Evolutionary conservation across 306 rosid species (phyloP).

Genomic region (Prunus davidiana): DNA sequence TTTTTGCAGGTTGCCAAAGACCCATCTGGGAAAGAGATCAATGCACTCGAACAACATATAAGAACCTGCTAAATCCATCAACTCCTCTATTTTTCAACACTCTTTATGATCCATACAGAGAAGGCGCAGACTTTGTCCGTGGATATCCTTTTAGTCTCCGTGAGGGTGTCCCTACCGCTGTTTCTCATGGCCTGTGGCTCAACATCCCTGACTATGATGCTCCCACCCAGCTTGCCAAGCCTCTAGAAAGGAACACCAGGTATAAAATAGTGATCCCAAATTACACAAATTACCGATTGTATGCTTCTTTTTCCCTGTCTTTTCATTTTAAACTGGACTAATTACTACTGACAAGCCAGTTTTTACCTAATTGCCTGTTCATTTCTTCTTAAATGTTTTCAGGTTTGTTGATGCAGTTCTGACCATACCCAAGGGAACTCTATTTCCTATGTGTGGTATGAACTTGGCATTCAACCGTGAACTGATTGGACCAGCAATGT

Average conservation of each 20-base stretch:
- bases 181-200: conserved; percentile 91
- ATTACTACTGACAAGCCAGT: background rate
- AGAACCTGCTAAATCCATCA: conserved; percentile 66
- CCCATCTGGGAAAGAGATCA: conserved; percentile 71
- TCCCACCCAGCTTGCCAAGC: conserved; percentile 90
- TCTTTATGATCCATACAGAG: conserved; percentile 81
- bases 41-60: conserved; percentile 90
- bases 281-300: background rate
- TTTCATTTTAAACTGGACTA: background rate
- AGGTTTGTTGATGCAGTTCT: conserved; percentile 89
- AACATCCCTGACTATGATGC: conserved; percentile 90
- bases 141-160: conserved; percentile 92
- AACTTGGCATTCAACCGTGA: conserved; percentile 76
- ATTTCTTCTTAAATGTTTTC: conserved; percentile 4
- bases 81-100: conserved; percentile 86
- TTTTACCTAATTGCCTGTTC: background rate
- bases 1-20: conserved; percentile 71
- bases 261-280: background rate
- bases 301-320: too few relatives aligned
- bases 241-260: conserved; percentile 82
- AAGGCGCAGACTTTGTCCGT: conserved; percentile 82
- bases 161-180: conserved; percentile 69
- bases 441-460: conserved; percentile 96
- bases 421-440: conserved; percentile 76
- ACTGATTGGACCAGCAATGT: conserved; percentile 92